Base-by-base conservation (phyloP, 23 red algal species). In the Cyanidium caldarium region DNA sequence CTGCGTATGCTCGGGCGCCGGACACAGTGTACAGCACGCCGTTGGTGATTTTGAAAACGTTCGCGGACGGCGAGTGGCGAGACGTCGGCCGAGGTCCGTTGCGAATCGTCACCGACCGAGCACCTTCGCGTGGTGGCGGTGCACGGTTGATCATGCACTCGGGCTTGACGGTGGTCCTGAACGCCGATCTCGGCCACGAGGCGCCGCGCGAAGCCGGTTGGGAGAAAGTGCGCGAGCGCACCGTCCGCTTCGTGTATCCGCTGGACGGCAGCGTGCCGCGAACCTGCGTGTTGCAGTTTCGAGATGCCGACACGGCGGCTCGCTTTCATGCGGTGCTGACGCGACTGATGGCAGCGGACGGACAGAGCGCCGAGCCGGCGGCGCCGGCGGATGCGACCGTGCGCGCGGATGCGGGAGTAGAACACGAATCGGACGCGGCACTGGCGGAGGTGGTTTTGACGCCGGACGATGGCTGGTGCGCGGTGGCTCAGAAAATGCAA, bases 171-270 rank as follows among this genome's bases (percentile, higher is more conserved):
- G n/a, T 28, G 21, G 51, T 61, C n/a, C 51, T 61, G 19, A 28
- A 61, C 51, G 3, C 31, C 13, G 31, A 25, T 5, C 51, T 61
- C 7, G 51, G 31, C n/a, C 51, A 28, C 51, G 51, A 61, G 7
- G 7, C 51, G 23, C n/a, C 51, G 21, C 51, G 51, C 5, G 31
- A 16, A 14, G 51, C 51, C n/a, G n/a, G 51, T 14, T 61, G 51
- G 51, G 51, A 61, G 21, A 61, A 61, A 61, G 51, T 61, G 19
- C 51, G 51, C 10, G 51, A 61, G 31, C 51, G 51, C 7, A 61
- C n/a, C 21, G 31, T 61, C 23, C 51, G 51, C 3, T 61, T 61
- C 21, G n/a, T 61, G 13, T 61, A 25, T 61, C 51, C 51, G 21
- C n/a, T 61, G n/a, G 31, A 25, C 23, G 51, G 51, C 3, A 16